A percentile compares a stretch with the other conserved stretches of the same genome.
These are phyloP conservation scores for Anthracocystis walkeri DNA, from an alignment of 1,284 basidiomycete species.

Conservation along the genomic window DNA sequence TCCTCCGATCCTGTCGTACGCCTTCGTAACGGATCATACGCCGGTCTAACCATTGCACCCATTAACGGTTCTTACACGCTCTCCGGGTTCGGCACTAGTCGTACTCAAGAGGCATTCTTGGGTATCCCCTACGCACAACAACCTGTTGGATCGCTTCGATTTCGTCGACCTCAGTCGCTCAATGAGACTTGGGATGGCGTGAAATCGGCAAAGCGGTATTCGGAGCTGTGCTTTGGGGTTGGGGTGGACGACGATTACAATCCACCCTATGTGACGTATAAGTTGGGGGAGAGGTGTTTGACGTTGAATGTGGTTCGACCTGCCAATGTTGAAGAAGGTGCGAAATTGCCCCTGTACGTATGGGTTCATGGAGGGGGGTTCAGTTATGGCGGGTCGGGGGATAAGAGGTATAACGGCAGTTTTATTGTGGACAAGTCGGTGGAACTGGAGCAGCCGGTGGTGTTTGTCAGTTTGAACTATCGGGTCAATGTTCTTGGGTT, in stretches of 20 bases:
- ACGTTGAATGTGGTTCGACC: constrained; percentile 46
- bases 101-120: constrained; percentile 31
- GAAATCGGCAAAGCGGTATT: constrained; percentile 34
- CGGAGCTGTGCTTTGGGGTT: constrained; percentile 29
- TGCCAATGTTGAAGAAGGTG: neutral
- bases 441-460: constrained; percentile 28
- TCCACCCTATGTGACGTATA: constrained; percentile 42
- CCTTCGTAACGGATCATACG: constrained; percentile 36
- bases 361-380: constrained; percentile 48
- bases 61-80: constrained; percentile 24
- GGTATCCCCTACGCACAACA: constrained; percentile 48
- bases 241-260: constrained; percentile 30
- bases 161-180: constrained; percentile 11
- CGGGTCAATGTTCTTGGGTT: constrained; percentile 25
- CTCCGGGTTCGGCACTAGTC: constrained; percentile 32
- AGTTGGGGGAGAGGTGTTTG: constrained; percentile 43
- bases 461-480: constrained; percentile 43
- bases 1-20: constrained; percentile 26
- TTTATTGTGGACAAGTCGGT: constrained; percentile 42
- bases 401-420: constrained; percentile 33
- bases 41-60: constrained; percentile 24
- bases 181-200: constrained; percentile 21
- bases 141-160: constrained; percentile 21
- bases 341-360: constrained; percentile 37
- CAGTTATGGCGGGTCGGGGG: constrained; percentile 23